A percentile compares a stretch with the other conserved stretches of the same genome.
These are phyloP conservation scores for Yarrowia osloensis DNA, from an alignment of 805 yeast genomes.

Conservation along the genomic window DNA sequence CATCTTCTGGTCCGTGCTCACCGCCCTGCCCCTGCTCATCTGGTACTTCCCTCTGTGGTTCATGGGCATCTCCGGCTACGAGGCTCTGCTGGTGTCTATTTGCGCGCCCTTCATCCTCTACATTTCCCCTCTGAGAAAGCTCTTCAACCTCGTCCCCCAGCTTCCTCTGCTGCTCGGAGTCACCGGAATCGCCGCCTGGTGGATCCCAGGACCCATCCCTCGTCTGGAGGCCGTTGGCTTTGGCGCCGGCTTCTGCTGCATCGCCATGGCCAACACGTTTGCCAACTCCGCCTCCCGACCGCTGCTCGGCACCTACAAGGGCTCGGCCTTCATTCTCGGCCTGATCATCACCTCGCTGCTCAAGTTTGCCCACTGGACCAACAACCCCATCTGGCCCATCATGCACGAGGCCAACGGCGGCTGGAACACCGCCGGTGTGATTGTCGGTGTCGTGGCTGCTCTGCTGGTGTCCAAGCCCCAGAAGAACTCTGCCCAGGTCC, in stretches of 20 bases:
- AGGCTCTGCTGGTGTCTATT: constrained; percentile 62
- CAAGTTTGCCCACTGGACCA: constrained; percentile 75
- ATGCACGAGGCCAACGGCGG: constrained; percentile 88
- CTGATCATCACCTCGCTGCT: constrained; percentile 69
- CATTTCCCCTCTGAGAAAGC: constrained; percentile 48
- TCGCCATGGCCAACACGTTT: constrained; percentile 61
- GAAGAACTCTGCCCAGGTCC: constrained; percentile 33
- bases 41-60: constrained; percentile 99
- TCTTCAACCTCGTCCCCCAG: constrained; percentile 52
- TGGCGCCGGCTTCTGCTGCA: constrained; percentile 64
- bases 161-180: constrained; percentile 56
- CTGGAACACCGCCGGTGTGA: constrained; percentile 68
- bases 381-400: constrained; percentile 96
- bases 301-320: constrained; percentile 46
- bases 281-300: constrained; percentile 44
- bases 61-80: constrained; percentile 97
- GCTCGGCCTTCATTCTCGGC: constrained; percentile 67
- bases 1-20: constrained; percentile 80
- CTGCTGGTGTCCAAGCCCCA: constrained; percentile 54
- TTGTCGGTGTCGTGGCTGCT: constrained; percentile 64
- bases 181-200: constrained; percentile 75
- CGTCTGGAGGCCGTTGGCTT: constrained; percentile 66
- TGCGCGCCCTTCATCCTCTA: constrained; percentile 60
- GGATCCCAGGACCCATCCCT: constrained; percentile 64
- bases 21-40: constrained; percentile 79